Percentiles rank a stretch among this genome's conserved stretches.
Conservation (phyloP, 768 basidiomycete genomes). For the Trametes villosa region DNA sequence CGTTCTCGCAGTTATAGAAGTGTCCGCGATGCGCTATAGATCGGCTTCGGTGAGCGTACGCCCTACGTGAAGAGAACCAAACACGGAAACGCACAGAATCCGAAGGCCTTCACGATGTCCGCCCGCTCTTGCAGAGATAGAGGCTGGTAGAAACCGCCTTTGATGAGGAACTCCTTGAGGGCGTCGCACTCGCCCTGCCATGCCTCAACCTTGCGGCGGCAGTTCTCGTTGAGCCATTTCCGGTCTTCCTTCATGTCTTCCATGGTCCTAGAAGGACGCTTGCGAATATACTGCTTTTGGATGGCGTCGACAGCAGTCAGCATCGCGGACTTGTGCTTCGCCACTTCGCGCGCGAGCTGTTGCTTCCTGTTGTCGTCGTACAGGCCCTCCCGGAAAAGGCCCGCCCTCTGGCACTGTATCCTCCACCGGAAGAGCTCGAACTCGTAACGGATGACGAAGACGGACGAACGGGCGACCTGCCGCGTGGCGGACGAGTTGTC, state of each 20-base stretch:
- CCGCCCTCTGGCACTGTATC: constrained; percentile 17
- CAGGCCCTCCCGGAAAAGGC: not conserved
- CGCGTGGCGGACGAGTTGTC: constrained; percentile 34
- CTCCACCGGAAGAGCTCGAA: constrained; percentile 35
- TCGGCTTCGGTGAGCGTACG: not conserved
- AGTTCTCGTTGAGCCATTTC: constrained; percentile 34
- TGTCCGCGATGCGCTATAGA: constrained; percentile 34
- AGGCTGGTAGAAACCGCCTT: constrained; percentile 26
- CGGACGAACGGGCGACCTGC: constrained; percentile 28
- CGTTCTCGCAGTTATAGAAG: constrained; percentile 48
- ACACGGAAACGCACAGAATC: constrained; percentile 28
- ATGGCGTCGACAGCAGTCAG: not conserved
- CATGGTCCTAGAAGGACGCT: constrained; percentile 20
- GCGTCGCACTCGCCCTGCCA: constrained; percentile 28
- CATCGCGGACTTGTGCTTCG: constrained; percentile 11
- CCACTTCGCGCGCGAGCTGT: constrained; percentile 14
- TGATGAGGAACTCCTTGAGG: constrained; percentile 24
- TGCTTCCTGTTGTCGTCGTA: not conserved
- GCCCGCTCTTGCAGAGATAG: constrained; percentile 31
- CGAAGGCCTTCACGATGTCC: constrained; percentile 34
- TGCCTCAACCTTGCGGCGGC: constrained; percentile 24
- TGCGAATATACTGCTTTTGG: constrained; percentile 29
- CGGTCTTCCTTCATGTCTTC: constrained; percentile 26
- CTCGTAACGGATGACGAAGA: constrained; percentile 30
- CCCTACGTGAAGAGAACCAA: too few species aligned